Conservation (phyloP, 2,329 filamentous ascomycete genomes). For the Colletotrichum tabaci region DNA sequence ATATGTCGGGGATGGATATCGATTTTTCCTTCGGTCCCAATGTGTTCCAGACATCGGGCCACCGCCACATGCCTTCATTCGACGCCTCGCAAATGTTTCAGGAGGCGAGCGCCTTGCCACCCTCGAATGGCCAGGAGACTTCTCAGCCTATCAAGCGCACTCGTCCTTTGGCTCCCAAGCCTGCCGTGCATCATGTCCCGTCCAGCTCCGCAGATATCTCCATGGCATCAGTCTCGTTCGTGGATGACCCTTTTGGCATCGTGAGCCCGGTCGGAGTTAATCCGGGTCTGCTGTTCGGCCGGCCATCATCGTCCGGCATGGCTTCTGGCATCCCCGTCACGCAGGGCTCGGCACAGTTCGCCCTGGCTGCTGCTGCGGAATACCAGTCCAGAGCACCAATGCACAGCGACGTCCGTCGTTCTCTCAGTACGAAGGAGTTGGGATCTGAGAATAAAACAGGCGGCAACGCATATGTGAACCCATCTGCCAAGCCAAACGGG, state of each 20-base stretch:
- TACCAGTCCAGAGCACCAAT: slow-evolving; percentile 44
- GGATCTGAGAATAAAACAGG: slow-evolving; percentile 56
- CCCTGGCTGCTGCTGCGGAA: slow-evolving; percentile 39
- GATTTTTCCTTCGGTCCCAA: slow-evolving; percentile 66
- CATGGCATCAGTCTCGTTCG: slow-evolving; percentile 60
- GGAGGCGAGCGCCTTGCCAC: slow-evolving; percentile 56
- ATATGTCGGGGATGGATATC: slow-evolving; percentile 71
- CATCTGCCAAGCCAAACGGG: slow-evolving; percentile 65
- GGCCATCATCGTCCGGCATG: slow-evolving; percentile 64
- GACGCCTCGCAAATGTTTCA: slow-evolving; percentile 72
- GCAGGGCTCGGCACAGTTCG: slow-evolving; percentile 44
- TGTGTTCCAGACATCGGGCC: slow-evolving; percentile 60
- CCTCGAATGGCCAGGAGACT: slow-evolving; percentile 42
- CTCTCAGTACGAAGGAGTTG: slow-evolving; percentile 61
- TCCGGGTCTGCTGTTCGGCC: slow-evolving; percentile 71
- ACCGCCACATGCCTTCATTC: slow-evolving; percentile 66
- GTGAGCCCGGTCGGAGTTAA: slow-evolving; percentile 67
- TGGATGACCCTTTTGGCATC: slow-evolving; percentile 68
- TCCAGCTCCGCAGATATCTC: slow-evolving; percentile 40
- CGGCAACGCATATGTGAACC: slow-evolving; percentile 61
- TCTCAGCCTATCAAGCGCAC: slow-evolving; percentile 58
- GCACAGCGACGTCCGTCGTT: slow-evolving; percentile 60
- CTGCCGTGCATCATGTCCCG: slow-evolving; percentile 52
- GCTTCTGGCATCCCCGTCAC: slow-evolving; percentile 51
- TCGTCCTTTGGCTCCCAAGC: slow-evolving; percentile 66